These are phyloP conservation scores for Populus ilicifolia DNA, from an alignment of 345 rosid genomes.

Conservation along the genomic window DNA sequence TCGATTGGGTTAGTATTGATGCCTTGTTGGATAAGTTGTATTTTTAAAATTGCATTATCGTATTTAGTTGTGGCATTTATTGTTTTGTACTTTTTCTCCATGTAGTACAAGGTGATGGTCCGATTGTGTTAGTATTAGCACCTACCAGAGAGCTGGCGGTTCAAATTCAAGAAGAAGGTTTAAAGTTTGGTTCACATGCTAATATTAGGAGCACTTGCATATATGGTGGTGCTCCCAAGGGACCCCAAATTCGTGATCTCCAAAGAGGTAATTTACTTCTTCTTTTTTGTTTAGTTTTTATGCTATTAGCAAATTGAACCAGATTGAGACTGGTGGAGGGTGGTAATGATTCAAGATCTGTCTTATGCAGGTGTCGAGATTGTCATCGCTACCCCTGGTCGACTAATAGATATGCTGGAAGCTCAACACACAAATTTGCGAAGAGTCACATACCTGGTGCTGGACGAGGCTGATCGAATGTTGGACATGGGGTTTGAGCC, in stretches of 20 bases:
- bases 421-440: constrained; percentile 73
- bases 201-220: constrained; percentile 80
- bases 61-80: background rate
- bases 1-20: constrained; percentile 61
- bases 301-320: background rate
- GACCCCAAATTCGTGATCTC: constrained; percentile 95
- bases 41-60: background rate
- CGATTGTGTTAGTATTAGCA: constrained; percentile 74
- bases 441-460: constrained; percentile 88
- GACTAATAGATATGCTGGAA: constrained; percentile 91
- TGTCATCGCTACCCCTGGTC: constrained; percentile 97
- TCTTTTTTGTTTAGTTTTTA: background rate
- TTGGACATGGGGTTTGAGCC: constrained; percentile 99
- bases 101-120: constrained; percentile 79
- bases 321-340: background rate
- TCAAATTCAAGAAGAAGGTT: constrained; percentile 88
- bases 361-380: constrained; percentile 76
- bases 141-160: constrained; percentile 97
- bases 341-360: constrained; percentile 8
- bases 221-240: constrained; percentile 97
- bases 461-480: constrained; percentile 98
- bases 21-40: background rate
- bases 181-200: constrained; percentile 60
- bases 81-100: background rate
- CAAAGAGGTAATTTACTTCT: constrained; percentile 62